A percentile compares a stretch with the other conserved stretches of the same genome.
Conservation (phyloP, 345 rosid genomes). For the Lepidium aucheri region DNA sequence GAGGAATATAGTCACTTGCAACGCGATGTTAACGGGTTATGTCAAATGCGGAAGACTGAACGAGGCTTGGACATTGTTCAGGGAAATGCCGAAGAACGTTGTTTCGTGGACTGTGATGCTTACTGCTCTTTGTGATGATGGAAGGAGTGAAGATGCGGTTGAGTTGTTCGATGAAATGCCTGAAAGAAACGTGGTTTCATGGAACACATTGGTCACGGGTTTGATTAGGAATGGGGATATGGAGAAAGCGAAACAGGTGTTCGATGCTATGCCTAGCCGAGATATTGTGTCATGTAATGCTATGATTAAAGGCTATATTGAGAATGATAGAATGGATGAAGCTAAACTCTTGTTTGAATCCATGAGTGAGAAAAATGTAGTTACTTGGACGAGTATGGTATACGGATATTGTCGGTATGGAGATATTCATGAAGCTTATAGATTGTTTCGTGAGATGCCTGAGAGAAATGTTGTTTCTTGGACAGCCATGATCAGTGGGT, state of each 20-base stretch:
- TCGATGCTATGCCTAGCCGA: slow-evolving; percentile 34
- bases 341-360: slow-evolving; percentile 47
- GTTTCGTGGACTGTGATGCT: slow-evolving; percentile 61
- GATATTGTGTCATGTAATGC: slow-evolving; percentile 50
- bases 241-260: slow-evolving; percentile 44
- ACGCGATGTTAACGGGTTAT: slow-evolving; percentile 53
- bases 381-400: slow-evolving; percentile 67
- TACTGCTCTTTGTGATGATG: slow-evolving; percentile 36
- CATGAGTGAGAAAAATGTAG: slow-evolving; percentile 45
- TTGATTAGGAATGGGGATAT: slow-evolving; percentile 40
- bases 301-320: slow-evolving; percentile 46
- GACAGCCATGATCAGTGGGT: slow-evolving; percentile 65
- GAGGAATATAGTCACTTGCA: slow-evolving; percentile 46
- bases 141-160: slow-evolving; percentile 36
- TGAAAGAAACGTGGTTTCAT: slow-evolving; percentile 52
- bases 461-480: slow-evolving; percentile 57
- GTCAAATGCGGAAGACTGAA: slow-evolving; percentile 34
- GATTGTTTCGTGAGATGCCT: slow-evolving; percentile 46
- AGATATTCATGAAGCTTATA: slow-evolving; percentile 36
- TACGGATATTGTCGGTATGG: slow-evolving; percentile 43
- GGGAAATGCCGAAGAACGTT: slow-evolving; percentile 55
- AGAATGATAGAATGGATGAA: slow-evolving; percentile 36
- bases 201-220: slow-evolving; percentile 55
- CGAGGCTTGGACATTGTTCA: slow-evolving; percentile 39
- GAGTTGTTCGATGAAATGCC: slow-evolving; percentile 56